Conservation (phyloP, 1,139 yeast genomes). For the Geotrichum aggregatum region DNA sequence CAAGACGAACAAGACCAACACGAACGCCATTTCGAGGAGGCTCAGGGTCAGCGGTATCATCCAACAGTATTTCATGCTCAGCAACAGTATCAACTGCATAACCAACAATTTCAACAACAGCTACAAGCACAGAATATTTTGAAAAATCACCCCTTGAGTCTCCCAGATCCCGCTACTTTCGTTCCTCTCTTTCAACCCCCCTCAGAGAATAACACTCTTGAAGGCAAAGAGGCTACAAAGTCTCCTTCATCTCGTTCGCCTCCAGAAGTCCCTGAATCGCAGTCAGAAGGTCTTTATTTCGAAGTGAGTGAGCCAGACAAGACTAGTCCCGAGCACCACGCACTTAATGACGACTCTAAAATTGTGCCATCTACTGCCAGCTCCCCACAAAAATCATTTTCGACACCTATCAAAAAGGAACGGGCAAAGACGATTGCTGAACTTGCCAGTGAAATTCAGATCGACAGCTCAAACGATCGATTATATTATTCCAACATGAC, state of each 20-base stretch:
- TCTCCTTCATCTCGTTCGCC: background rate
- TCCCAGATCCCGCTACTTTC: constrained; percentile 10
- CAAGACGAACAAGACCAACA: background rate
- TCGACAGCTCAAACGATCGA: constrained; percentile 30
- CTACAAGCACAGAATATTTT: background rate
- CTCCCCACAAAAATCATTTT: constrained; percentile 21
- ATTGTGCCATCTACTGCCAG: background rate
- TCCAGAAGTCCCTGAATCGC: background rate
- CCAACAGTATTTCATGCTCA: background rate
- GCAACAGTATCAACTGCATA: constrained; percentile 8
- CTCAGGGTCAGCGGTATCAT: too few relatives aligned
- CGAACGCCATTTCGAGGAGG: background rate
- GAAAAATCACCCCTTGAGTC: constrained; percentile 2
- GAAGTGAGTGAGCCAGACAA: background rate
- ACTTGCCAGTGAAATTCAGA: constrained; percentile 51
- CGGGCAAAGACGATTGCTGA: constrained; percentile 51
- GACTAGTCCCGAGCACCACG: background rate
- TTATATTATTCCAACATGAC: constrained; percentile 27
- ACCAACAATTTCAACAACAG: constrained; percentile 11
- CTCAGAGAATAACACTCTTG: background rate
- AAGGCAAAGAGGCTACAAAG: background rate
- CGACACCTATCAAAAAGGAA: constrained; percentile 28
- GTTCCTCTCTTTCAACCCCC: constrained; percentile 8
- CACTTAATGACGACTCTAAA: background rate
- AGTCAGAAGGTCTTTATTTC: background rate